Base-by-base conservation (phyloP, 192 early-diverging fungal species). In the Coemansia aciculifera region DNA sequence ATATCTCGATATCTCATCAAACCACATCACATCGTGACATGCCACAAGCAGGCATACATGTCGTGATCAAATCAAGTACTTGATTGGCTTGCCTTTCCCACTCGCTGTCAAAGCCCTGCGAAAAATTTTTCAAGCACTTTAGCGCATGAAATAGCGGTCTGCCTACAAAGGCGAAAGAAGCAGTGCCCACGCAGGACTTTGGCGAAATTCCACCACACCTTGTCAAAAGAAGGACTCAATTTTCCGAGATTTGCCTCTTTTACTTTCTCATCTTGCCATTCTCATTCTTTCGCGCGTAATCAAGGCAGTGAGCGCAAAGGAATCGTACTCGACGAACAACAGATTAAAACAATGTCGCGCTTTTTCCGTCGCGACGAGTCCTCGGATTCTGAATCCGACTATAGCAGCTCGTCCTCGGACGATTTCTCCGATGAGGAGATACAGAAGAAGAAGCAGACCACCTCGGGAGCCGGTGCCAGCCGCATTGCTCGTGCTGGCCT, bases 351-450 rank as follows among this genome's bases (percentile, higher is more conserved):
- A 66, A 92, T 93, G 93, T 93, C 93, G 63, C 92, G 94, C 74
- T 95, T 95, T 74, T 95, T 95, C 87, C 89, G 88, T 57, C 85
- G 86, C 76, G 88, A 87, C 79, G 90, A 87, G 34, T 75, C 77
- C 37, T 81, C 83, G 32, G 78, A 75, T 21, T 87, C 85, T 61
- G 89, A 90, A 44, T 88, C 89, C 37, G 89, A 88, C 68, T 88
- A 87, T 69, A 90, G 86, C 64, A 77, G 77, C 40, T 81, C 78
- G 54, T 80, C 79, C 8, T 86, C 86, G 63, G 87, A 85, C 52
- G 89, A 86, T 32, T 82, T 82, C 59, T 89, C 87, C 48, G 85
- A 84, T 56, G 81, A 86, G 66, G 84, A 88, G 62, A 37, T 34
- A 10, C 79, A 79, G 66, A 77, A 76, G 59, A 54, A 54, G 51